These are phyloP conservation scores for Quercus lobata DNA, from an alignment of 331 rosid species.

Conservation along the genomic window DNA sequence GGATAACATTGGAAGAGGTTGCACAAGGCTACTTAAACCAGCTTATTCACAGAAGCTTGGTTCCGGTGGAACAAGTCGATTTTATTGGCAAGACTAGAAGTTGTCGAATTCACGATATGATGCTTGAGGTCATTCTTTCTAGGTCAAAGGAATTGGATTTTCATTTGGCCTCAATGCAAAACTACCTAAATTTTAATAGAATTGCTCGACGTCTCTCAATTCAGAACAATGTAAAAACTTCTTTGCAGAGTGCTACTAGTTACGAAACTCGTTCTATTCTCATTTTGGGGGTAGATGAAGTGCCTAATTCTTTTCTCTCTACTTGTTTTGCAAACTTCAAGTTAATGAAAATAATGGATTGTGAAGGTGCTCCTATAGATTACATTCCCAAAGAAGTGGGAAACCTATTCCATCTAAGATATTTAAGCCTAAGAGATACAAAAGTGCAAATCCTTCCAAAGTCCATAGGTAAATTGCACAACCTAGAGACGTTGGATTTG, in stretches of 20 bases:
- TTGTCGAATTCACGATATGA: neutral
- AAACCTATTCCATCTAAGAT: neutral
- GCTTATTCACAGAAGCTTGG: neutral
- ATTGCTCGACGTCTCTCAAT: neutral
- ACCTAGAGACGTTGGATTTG: neutral
- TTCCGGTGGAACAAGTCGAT: neutral
- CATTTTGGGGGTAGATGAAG: rapidly evolving
- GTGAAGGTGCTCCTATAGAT: too few relatives aligned
- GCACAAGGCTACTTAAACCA: neutral
- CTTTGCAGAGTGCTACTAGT: too few relatives aligned
- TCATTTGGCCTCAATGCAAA: neutral
- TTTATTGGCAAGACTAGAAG: neutral
- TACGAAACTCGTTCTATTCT: too few relatives aligned
- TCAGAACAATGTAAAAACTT: too few relatives aligned
- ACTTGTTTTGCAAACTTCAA: too few relatives aligned
- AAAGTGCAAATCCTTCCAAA: neutral
- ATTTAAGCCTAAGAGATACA: neutral
- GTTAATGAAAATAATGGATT: too few relatives aligned
- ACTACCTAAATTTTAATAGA: neutral
- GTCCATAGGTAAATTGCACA: neutral
- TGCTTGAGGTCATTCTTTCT: neutral
- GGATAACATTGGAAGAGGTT: neutral
- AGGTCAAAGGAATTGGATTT: neutral
- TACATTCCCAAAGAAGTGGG: neutral
- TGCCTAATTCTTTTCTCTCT: too few relatives aligned